A percentile compares a stretch with the other conserved stretches of the same genome.
phyloP scores from a whole-genome alignment of 495 filamentous ascomycete genomes.

The Hypoxylon fuscum region DNA sequence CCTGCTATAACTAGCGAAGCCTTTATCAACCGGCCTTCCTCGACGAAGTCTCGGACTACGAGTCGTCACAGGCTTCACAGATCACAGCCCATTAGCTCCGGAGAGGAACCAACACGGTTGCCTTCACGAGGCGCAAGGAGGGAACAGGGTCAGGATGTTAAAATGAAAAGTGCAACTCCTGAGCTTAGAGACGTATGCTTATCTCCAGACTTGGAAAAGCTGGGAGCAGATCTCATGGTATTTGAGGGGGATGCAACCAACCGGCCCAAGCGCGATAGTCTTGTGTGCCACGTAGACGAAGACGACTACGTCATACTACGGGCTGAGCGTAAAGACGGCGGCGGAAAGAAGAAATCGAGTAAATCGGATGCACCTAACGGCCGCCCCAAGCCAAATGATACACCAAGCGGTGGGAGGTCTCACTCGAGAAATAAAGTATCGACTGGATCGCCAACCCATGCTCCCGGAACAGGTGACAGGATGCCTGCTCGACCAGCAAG shows the following conservation, averaged over 20 bases:
- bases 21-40: constrained; percentile 9
- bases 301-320: constrained; percentile 30
- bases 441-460: constrained; percentile 8
- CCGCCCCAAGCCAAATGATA: constrained; percentile 9
- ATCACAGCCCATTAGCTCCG: constrained; percentile 1
- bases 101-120: constrained; percentile 2
- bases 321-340: constrained; percentile 14
- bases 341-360: constrained; percentile 7
- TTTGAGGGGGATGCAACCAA: constrained; percentile 27
- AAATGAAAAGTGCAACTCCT: constrained; percentile 5
- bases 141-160: not conserved
- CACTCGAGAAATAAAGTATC: constrained; percentile 24
- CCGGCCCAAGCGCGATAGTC: constrained; percentile 28
- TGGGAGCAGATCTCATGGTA: constrained; percentile 36
- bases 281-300: constrained; percentile 36
- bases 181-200: not conserved
- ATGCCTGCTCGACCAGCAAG: constrained; percentile 16
- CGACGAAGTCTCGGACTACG: constrained; percentile 21
- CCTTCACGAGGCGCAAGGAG: not conserved
- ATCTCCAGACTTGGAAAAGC: constrained; percentile 31
- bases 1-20: not conserved
- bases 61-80: constrained; percentile 14
- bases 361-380: constrained; percentile 11
- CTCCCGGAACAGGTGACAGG: not conserved
- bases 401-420: constrained; percentile 6